Conservation (phyloP, 2,329 filamentous ascomycete species). For the Monosporascus sp. region DNA sequence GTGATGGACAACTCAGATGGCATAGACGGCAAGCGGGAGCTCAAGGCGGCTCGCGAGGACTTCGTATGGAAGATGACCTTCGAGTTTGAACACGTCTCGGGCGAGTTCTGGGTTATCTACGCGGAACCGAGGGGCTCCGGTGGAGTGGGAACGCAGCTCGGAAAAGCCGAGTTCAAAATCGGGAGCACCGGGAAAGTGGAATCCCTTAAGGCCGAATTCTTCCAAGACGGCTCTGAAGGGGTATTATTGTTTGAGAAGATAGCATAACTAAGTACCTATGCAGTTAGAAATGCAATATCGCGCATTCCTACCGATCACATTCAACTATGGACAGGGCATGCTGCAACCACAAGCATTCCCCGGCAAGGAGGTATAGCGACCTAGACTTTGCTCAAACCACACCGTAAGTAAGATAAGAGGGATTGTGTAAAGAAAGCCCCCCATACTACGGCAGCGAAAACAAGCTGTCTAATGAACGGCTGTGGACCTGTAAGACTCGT, state of each 20-base stretch:
- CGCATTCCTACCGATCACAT: not conserved
- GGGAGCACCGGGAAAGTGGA: conserved; percentile 22
- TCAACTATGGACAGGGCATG: too few relatives aligned
- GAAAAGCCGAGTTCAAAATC: conserved; percentile 26
- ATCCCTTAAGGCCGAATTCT: conserved; percentile 26
- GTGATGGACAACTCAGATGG: conserved; percentile 1
- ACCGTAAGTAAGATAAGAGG: too few relatives aligned
- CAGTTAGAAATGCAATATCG: not conserved
- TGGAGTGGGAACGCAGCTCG: conserved; percentile 13
- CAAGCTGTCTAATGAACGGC: not conserved
- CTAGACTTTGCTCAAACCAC: too few relatives aligned
- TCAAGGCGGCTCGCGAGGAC: conserved; percentile 22
- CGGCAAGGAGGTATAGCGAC: too few relatives aligned
- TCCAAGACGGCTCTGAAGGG: conserved; percentile 24
- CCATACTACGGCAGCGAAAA: not conserved
- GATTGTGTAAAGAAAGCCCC: too few relatives aligned
- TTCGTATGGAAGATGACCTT: conserved; percentile 27
- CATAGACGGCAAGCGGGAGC: conserved; percentile 2
- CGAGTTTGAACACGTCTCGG: conserved; percentile 30
- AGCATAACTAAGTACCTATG: conserved; percentile 3
- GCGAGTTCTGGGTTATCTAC: conserved; percentile 30
- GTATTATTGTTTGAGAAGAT: conserved; percentile 25
- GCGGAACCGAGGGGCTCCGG: conserved; percentile 9
- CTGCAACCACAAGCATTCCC: too few relatives aligned
- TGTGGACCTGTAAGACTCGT: not conserved